phyloP scores from a whole-genome alignment of 192 early-diverging fungal species.

The Linnemannia hyalina region DNA sequence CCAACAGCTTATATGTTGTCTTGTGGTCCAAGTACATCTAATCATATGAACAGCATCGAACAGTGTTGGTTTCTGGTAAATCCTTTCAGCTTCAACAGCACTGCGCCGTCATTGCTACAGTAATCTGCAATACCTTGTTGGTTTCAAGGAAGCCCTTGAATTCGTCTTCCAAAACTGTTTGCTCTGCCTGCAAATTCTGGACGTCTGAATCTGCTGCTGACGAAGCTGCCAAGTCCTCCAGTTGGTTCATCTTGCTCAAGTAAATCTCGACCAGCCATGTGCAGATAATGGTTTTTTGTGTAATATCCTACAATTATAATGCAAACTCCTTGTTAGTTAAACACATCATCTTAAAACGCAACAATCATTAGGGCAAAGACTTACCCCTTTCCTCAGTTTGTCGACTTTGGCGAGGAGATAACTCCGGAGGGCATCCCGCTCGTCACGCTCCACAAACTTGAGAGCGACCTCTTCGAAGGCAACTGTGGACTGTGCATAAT shows the following conservation, averaged over 20 bases:
- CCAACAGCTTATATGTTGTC: conserved; percentile 86
- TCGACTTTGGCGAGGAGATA: conserved; percentile 85
- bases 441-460: conserved; percentile 81
- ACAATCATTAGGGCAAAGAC: not conserved
- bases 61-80: not conserved
- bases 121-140: conserved; percentile 65
- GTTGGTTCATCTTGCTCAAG: conserved; percentile 79
- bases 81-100: not conserved
- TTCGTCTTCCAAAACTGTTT: conserved; percentile 71
- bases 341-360: conserved; percentile 10
- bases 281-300: conserved; percentile 82
- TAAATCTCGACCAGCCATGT: conserved; percentile 95
- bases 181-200: conserved; percentile 70
- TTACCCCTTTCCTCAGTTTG: conserved; percentile 73
- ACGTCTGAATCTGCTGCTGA: conserved; percentile 56
- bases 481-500: conserved; percentile 85
- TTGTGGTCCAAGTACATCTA: conserved; percentile 69
- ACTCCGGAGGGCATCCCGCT: conserved; percentile 79
- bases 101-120: not conserved
- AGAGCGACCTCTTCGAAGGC: conserved; percentile 94
- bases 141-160: conserved; percentile 79
- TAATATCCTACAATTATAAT: conserved; percentile 69
- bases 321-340: not conserved
- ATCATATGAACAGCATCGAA: not conserved
- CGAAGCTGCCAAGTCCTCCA: conserved; percentile 67